phyloP scores from a whole-genome alignment of 108 stramenopile genomes.

The Cylindrotheca fusiformis region DNA sequence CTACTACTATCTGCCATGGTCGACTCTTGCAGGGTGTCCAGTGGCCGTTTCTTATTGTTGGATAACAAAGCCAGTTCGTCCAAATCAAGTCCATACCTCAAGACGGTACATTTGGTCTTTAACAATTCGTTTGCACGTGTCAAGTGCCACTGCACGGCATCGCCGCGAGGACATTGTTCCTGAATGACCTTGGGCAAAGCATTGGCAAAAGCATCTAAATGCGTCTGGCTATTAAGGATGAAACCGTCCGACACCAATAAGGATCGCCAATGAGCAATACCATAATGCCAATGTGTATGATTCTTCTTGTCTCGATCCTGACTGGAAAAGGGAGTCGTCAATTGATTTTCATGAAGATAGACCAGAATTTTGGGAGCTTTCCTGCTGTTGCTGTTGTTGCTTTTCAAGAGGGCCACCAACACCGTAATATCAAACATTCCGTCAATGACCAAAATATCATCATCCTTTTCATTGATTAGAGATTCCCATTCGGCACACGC shows the following conservation, averaged over 20 bases:
- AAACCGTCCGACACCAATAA: conserved; percentile 20
- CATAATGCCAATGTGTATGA: conserved; percentile 25
- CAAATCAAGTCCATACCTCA: conserved; percentile 23
- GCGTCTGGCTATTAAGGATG: conserved; percentile 23
- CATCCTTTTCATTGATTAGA: conserved; percentile 4
- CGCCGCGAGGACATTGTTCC: conserved; percentile 25
- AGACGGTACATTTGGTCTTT: conserved; percentile 8
- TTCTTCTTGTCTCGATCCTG: conserved; percentile 22
- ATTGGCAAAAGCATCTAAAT: conserved; percentile 5
- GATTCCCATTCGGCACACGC: conserved; percentile 9
- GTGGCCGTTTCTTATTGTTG: neutral
- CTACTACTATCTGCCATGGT: neutral
- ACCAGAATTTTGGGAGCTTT: conserved; percentile 12
- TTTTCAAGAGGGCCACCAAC: conserved; percentile 13
- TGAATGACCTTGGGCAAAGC: conserved; percentile 21
- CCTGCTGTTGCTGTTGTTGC: neutral
- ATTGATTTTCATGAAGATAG: conserved; percentile 28
- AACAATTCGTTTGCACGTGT: conserved; percentile 8
- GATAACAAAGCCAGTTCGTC: conserved; percentile 4
- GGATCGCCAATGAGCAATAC: conserved; percentile 25
- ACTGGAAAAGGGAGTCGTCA: conserved; percentile 20
- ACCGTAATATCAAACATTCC: conserved; percentile 26
- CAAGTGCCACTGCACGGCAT: conserved; percentile 20
- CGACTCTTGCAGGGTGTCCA: neutral
- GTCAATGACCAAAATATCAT: conserved; percentile 21